A percentile compares a stretch with the other conserved stretches of the same genome.
Evolutionary conservation across 2,329 filamentous ascomycete species (phyloP).

Genomic region (Sarocladium kiliense): DNA sequence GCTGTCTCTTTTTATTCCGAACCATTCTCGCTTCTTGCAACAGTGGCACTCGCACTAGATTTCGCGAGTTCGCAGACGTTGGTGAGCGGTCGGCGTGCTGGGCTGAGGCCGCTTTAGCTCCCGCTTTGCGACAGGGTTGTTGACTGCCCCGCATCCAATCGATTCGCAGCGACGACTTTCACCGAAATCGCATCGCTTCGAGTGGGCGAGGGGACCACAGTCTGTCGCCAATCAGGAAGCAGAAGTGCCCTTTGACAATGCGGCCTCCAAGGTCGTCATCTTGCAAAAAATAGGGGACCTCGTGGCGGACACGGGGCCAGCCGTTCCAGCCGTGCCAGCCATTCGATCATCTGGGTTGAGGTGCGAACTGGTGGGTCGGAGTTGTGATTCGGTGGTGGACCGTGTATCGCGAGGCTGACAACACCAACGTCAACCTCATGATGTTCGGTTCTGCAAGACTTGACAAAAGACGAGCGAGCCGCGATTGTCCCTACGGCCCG

Average conservation of each 20-base stretch:
- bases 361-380: conserved; percentile 9
- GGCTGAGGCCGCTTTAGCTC: conserved; percentile 6
- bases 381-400: background rate
- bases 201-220: background rate
- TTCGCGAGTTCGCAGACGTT: background rate
- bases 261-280: conserved; percentile 22
- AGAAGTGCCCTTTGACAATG: conserved; percentile 15
- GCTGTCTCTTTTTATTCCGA: background rate
- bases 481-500: background rate
- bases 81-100: background rate
- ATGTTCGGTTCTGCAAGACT: background rate
- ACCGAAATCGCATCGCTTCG: conserved; percentile 1
- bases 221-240: conserved; percentile 19
- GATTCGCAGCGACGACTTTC: conserved; percentile 6
- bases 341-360: conserved; percentile 1
- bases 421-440: background rate
- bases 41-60: background rate
- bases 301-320: conserved; percentile 5
- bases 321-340: conserved; percentile 1
- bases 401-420: background rate
- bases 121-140: conserved; percentile 9
- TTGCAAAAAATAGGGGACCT: conserved; percentile 5
- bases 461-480: background rate
- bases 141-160: conserved; percentile 3
- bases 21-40: background rate